These are phyloP conservation scores for Rhodotorula sp. DNA, from an alignment of 1,284 basidiomycete species.

Conservation along the genomic window DNA sequence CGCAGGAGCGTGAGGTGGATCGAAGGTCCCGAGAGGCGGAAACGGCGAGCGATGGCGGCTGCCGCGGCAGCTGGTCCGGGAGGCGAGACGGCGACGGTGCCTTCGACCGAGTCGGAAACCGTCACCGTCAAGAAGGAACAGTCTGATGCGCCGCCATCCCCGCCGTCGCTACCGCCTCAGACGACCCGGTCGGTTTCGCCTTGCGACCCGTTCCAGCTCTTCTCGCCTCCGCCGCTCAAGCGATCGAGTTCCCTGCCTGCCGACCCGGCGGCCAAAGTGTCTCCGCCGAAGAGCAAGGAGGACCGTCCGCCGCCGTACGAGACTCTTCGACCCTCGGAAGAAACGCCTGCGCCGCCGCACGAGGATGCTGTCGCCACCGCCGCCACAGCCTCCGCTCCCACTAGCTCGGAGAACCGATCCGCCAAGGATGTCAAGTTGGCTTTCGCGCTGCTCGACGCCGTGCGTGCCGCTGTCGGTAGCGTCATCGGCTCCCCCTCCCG, in stretches of 20 bases:
- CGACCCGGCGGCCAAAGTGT: neutral
- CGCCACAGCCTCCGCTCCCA: neutral
- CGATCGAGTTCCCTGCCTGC: neutral
- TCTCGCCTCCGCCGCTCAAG: neutral
- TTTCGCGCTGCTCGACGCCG: conserved; percentile 22
- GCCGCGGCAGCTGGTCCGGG: neutral
- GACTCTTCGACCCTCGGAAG: neutral
- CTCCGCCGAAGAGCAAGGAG: neutral
- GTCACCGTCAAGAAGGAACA: neutral
- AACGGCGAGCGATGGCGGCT: conserved; percentile 12
- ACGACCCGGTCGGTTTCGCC: neutral
- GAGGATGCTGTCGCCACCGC: neutral
- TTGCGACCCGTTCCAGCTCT: neutral
- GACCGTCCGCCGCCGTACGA: conserved; percentile 17
- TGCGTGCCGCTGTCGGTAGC: conserved; percentile 8
- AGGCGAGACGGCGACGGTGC: neutral
- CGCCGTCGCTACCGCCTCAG: neutral
- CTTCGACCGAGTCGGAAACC: too few relatives aligned
- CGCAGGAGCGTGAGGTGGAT: conserved; percentile 25
- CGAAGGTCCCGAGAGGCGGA: conserved; percentile 25
- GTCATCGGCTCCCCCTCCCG: neutral
- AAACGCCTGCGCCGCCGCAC: too few relatives aligned
- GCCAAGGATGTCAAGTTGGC: conserved; percentile 12
- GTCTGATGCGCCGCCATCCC: neutral
- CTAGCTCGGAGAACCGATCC: neutral